Conservation (phyloP, 352 stramenopile genomes). For the Globisporangium acanthophoron region DNA sequence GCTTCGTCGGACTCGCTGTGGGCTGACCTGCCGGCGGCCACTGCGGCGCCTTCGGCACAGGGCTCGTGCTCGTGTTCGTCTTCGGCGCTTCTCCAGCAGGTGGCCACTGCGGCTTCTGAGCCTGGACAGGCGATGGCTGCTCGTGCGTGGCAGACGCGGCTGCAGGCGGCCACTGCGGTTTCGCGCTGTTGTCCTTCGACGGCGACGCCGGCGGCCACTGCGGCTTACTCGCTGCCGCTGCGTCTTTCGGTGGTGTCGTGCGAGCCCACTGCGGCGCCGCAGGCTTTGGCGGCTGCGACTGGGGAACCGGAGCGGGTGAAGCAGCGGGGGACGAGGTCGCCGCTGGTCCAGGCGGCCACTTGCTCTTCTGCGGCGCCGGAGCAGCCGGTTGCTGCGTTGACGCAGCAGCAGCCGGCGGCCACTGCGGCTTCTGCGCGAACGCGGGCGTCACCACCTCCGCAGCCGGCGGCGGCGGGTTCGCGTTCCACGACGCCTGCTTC, state of each 20-base stretch:
- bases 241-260: constrained; percentile 16
- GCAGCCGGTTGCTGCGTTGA: neutral
- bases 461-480: constrained; percentile 1
- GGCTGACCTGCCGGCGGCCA: constrained; percentile 10
- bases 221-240: constrained; percentile 29
- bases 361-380: constrained; percentile 7
- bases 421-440: constrained; percentile 15
- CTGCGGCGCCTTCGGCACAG: constrained; percentile 6
- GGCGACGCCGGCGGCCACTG: constrained; percentile 33
- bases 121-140: constrained; percentile 2
- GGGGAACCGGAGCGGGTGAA: neutral
- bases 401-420: constrained; percentile 7
- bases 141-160: neutral
- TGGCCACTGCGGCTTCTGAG: constrained; percentile 22
- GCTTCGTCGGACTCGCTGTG: constrained; percentile 21
- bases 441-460: neutral
- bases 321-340: neutral
- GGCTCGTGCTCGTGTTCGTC: constrained; percentile 1
- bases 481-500: constrained; percentile 9
- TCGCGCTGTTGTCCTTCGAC: constrained; percentile 6
- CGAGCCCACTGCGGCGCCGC: constrained; percentile 2
- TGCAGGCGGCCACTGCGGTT: constrained; percentile 25
- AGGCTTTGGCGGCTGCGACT: constrained; percentile 1
- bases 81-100: constrained; percentile 21
- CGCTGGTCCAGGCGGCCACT: constrained; percentile 9